These are phyloP conservation scores for Sporisorium graminicola DNA, from an alignment of 1,284 basidiomycete species.

Conservation along the genomic window DNA sequence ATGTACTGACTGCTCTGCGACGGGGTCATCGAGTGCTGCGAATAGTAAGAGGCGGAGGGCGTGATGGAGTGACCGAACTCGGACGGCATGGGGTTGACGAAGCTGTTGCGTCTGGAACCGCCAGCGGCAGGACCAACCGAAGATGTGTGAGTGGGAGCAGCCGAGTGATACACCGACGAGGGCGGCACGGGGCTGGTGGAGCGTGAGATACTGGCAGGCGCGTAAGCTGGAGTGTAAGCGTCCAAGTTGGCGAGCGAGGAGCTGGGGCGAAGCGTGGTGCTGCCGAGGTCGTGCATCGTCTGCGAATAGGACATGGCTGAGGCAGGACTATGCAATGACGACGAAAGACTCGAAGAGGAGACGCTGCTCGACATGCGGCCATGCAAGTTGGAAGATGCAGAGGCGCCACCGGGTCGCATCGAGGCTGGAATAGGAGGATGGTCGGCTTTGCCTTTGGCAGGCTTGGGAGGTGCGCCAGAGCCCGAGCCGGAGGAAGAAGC, in stretches of 20 bases:
- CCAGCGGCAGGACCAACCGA: slow-evolving; percentile 22
- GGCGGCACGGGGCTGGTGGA: slow-evolving; percentile 53
- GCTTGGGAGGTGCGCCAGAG: slow-evolving; percentile 38
- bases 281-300: slow-evolving; percentile 52
- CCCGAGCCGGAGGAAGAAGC: slow-evolving; percentile 14
- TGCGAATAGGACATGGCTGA: slow-evolving; percentile 36
- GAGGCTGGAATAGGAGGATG: slow-evolving; percentile 57
- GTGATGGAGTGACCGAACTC: slow-evolving; percentile 35
- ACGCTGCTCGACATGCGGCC: slow-evolving; percentile 45
- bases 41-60: slow-evolving; percentile 44
- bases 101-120: slow-evolving; percentile 34
- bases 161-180: slow-evolving; percentile 19
- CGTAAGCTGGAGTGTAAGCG: slow-evolving; percentile 64
- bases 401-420: slow-evolving; percentile 50
- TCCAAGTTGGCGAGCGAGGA: slow-evolving; percentile 61
- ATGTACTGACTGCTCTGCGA: slow-evolving; percentile 41
- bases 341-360: slow-evolving; percentile 40
- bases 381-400: slow-evolving; percentile 19
- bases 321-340: slow-evolving; percentile 21
- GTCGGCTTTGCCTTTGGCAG: slow-evolving; percentile 25
- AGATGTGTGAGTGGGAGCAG: slow-evolving; percentile 7
- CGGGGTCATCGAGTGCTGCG: slow-evolving; percentile 39
- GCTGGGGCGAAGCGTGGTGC: slow-evolving; percentile 57
- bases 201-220: slow-evolving; percentile 54
- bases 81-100: slow-evolving; percentile 23